Conservation (phyloP, 805 yeast genomes). For the Ogataea salicorniae region DNA sequence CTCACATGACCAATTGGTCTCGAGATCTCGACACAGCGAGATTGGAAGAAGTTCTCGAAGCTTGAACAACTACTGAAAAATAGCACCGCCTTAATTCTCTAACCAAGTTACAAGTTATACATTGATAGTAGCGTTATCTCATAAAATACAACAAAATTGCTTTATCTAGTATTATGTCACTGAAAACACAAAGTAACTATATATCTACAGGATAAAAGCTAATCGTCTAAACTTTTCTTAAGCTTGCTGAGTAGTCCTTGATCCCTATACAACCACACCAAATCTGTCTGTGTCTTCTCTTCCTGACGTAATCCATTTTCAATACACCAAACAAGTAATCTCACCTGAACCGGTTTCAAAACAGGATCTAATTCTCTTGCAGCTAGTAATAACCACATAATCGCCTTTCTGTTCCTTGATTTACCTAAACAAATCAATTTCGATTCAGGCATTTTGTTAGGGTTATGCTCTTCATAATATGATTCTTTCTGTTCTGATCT, state of each 20-base stretch:
- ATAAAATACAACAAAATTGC: too few relatives aligned
- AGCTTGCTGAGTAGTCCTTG: conserved; percentile 21
- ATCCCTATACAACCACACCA: conserved; percentile 25
- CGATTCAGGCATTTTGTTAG: conserved; percentile 28
- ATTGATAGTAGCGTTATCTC: not conserved
- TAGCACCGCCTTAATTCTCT: too few relatives aligned
- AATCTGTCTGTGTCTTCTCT: conserved; percentile 1
- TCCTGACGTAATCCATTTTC: conserved; percentile 14
- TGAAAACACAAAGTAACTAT: too few relatives aligned
- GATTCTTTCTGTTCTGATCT: conserved; percentile 10
- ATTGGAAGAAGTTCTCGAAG: too few relatives aligned
- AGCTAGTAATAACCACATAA: conserved; percentile 72
- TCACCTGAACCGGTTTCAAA: conserved; percentile 23
- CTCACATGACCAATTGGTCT: too few relatives aligned
- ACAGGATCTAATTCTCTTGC: conserved; percentile 60
- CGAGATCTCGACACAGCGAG: too few relatives aligned
- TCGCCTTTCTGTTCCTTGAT: conserved; percentile 65
- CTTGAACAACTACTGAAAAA: too few relatives aligned
- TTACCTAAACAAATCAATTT: conserved; percentile 43
- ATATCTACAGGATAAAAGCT: too few relatives aligned
- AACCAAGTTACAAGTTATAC: not conserved
- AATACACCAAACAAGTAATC: conserved; percentile 19
- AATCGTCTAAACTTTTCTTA: conserved; percentile 10
- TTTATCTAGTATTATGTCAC: too few relatives aligned
- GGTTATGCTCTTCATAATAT: conserved; percentile 34